Base-by-base conservation (phyloP, 257 asterid genomes). In the Nicotiana tabacum region DNA sequence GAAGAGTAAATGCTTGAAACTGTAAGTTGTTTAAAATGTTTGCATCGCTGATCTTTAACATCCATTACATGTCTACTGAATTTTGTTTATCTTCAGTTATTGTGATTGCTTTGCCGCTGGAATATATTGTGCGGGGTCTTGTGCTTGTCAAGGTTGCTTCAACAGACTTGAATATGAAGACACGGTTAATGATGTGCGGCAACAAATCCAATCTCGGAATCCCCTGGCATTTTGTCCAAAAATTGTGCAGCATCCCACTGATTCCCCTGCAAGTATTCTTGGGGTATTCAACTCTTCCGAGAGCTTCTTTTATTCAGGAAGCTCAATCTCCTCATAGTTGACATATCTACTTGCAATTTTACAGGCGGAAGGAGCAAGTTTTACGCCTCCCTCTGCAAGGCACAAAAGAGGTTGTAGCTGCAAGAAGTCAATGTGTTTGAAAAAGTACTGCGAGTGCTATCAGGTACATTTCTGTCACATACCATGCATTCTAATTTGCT, bases 91-190 rank as follows among this genome's bases (percentile, higher is more conserved):
- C 60, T 87, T 89, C 89, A 94, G 98, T 87, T 92, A 90, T 79
- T 94, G 97, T 79, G 93, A 93, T 86, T 94, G 98, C 90, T 94
- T 93, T 92, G 95, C 97, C 17, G 93, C 95, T 48, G 93, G 92
- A 53, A 83, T 87, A 80, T 93, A 92, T 85, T 94, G 97, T 86
- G 92, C 87, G 56, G 97, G 85, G 18, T 66, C 92, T 77, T 94
- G 97, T 89, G 82, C 93, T 83, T 94, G 97, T 89, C 91, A 90
- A 87, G 97, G 86, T 68, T 94, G 97, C 88, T 90, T 82, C 48
- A 94, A 93, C 88, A 86, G 90, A 86, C 91, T 94, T 11, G 92
- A 93, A 77, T 89, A 89, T 82, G 92, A 88, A 84, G 89, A 92
- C 46, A 88, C 85, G 56, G 98, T 93, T 87, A 85, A 86, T 58